Base-by-base conservation (phyloP, 495 filamentous ascomycete species). In the Podospora sp. region DNA sequence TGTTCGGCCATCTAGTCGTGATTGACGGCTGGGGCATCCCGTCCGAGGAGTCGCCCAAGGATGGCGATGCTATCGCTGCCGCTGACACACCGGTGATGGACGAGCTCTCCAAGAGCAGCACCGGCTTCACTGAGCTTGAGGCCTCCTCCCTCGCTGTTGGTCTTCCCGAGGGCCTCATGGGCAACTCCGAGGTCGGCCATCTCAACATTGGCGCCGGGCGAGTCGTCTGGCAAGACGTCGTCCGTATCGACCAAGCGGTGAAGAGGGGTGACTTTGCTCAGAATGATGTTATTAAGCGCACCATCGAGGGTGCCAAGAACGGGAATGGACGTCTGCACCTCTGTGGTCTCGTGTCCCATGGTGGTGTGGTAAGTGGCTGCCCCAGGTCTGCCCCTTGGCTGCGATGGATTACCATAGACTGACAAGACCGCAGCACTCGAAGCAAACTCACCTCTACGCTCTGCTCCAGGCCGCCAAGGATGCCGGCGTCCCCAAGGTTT, bases 191-290 rank as follows among this genome's bases (percentile, higher is more conserved):
- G 79, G 95, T 99, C 71, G 95, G 95, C 46, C 95, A 99, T 80
- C 79, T 99, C 80, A 99, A 99, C 84, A 98, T 99, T 79, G 95
- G 95, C 75, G 95, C 95, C 67, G 95, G 95, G 52, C 86, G 95
- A 78, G 96, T 99, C 50, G 95, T 99, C 72, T 99, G 95, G 95
- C 95, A 99, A 79, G 95, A 99, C 82, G 96, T 96, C 67, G 95
- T 99, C 66, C 91, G 95, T 73, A 99, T 99, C 80, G 95, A 98
- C 80, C 90, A 91, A 81, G 91, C 91, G 20, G 88, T 98, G 80
- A 97, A 96, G 87, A 94, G 94, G 73, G 88, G 86, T 33, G 89
- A 96, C 75, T 73, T 99, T 72, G 84, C 85, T 75, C 86, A 91
- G 78, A 89, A 94, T 68, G 84, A 91, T 49, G 92, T 89, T 69